These are phyloP conservation scores for Haplosporangium gracile DNA, from an alignment of 192 early-diverging fungal species.

Conservation along the genomic window DNA sequence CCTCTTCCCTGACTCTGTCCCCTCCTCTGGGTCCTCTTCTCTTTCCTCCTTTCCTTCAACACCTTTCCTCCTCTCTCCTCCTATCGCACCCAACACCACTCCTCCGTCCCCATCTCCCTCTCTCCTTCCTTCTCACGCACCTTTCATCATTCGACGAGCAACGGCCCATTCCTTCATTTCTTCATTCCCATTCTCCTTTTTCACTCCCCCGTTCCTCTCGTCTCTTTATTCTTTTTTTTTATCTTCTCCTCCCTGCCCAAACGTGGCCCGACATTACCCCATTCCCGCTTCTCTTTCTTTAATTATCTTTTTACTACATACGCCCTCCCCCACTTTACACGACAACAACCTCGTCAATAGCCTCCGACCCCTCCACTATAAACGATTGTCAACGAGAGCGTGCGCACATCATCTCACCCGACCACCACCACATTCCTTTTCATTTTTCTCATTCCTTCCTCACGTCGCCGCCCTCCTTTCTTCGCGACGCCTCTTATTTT, in stretches of 20 bases:
- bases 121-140: not conserved
- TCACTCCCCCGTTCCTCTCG: not conserved
- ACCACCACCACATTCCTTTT: not conserved
- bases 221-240: not conserved
- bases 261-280: not conserved
- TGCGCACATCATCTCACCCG: not conserved
- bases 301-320: not conserved
- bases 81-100: not conserved
- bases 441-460: not conserved
- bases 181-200: not conserved
- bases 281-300: not conserved
- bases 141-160: not conserved
- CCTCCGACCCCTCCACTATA: not conserved
- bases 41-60: not conserved
- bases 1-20: not conserved
- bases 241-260: not conserved
- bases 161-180: not conserved
- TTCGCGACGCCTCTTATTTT: not conserved
- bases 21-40: not conserved
- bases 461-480: not conserved
- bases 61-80: not conserved
- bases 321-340: not conserved
- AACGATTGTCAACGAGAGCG: not conserved
- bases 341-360: not conserved
- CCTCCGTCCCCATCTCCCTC: not conserved